Evolutionary conservation across 345 rosid genomes (phyloP), one percentile per base, ranked within the genome.

Genomic region (Pistacia vera): DNA sequence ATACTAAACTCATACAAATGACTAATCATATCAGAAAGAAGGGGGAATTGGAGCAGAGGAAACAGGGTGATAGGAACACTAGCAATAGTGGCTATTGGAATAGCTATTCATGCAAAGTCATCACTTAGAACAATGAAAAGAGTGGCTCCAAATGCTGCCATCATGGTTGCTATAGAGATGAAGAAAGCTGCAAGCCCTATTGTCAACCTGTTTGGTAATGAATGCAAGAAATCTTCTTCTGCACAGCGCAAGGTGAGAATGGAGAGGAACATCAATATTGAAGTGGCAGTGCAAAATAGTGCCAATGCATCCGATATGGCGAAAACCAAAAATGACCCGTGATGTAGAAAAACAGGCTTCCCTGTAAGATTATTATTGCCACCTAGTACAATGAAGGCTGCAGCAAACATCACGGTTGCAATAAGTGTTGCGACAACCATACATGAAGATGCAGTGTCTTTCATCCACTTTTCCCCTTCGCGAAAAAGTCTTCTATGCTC

Each of bases 351-450:
- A 5, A 75, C 60, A 38, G 88, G 86, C 28, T 22, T 63, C 28
- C 88, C 88, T 2, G 51, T 59, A 6, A 5, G 25, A 8, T 78
- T 77, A 59, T 82, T 69, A 44, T 73, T 82, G 36, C 88, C 88
- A n/a, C 88, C 88, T 1, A 86, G 88, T 18, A 85, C 79, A 0
- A 81, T 80, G 75, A 85, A 80, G 78, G 79, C 75, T 0, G 88
- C 84, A 0, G 84, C 82, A 49, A 82, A 82, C n/a, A 80, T 77
- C 17, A 82, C 79, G 1, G 86, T 80, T n/a, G 88, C 80, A 57
- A 85, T 80, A 4, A 85, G 74, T 0, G 88, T 71, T 5, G 84
- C 78, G 2, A 78, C 86, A 0, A 87, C 73, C 77, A 81, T 81
- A 54, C 85, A 81, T 0, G 90, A 80, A 10, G 81, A 67, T 5